Evolutionary conservation across 345 rosid species (phyloP), one percentile per base, ranked within the genome.

Genomic region (Populus tremula): DNA sequence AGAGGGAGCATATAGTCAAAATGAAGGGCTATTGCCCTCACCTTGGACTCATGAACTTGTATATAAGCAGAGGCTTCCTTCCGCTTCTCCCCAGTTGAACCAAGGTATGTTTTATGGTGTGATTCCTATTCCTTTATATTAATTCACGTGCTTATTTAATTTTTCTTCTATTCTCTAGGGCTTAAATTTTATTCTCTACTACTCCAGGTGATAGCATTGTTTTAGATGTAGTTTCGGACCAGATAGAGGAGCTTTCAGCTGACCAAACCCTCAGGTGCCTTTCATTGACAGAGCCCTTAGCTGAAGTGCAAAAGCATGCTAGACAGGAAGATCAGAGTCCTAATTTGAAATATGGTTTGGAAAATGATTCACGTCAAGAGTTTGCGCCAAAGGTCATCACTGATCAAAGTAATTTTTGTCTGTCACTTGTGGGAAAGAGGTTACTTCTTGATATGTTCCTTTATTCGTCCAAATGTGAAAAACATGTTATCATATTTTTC

Each of bases 401-500:
- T 84, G 87, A 87, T 84, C 95, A 88, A 89, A 88, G 99, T 96
- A 93, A 93, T 87, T 83, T 78, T 69, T 78, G 81, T 53, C 83
- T 87, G 64, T 86, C 33, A 78, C 45, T 65, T 67, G 17, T 36
- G 67, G 21, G 75, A 31, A 62, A 56, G 85, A 41, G 74, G 69
- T 74, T 80, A 71, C 67, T 53, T 39, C 39, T 78, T 74, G 63
- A 70, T 63, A 41, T 81, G 43, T 73, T 72, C 71, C 31, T 64
- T 67, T 79, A 64, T 78, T 72, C 76, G 70, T 76, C 82, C 79
- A 74, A 73, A 76, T 84, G 73, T 86, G 82, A 72, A 81, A 87
- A 84, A 67, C 89, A 82, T 76, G 85, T 87, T 75, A 85, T 83
- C 84, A 83, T 85, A 87, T 77, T 74, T 75, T 83, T 89, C 84